Base-by-base conservation (phyloP, 352 stramenopile genomes). In the Thalassiosira mediterranea region DNA sequence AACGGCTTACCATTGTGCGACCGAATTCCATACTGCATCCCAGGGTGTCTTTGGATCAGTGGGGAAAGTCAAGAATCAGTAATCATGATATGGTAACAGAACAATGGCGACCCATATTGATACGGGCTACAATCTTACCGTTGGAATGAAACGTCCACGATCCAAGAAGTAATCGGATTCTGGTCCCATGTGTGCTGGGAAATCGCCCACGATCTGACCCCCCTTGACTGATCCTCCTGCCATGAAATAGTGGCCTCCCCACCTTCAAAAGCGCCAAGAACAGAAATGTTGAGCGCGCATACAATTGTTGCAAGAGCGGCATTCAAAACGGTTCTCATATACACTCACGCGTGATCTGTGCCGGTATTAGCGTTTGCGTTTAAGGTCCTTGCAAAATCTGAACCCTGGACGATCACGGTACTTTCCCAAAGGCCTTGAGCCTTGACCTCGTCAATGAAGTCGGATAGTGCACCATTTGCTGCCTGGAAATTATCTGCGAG, bases 61-160 rank as follows among this genome's bases (percentile, higher is more conserved):
- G n/a, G n/a, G n/a, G n/a, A n/a, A n/a, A n/a, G n/a, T n/a, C n/a
- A n/a, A n/a, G n/a, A n/a, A n/a, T n/a, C n/a, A n/a, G n/a, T n/a
- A n/a, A n/a, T n/a, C n/a, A n/a, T n/a, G n/a, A n/a, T n/a, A n/a
- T n/a, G n/a, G n/a, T n/a, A n/a, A n/a, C n/a, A n/a, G n/a, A n/a
- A n/a, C n/a, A n/a, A n/a, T n/a, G n/a, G n/a, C n/a, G n/a, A n/a
- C n/a, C n/a, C n/a, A n/a, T n/a, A n/a, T n/a, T n/a, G n/a, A n/a
- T n/a, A n/a, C n/a, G n/a, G n/a, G n/a, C n/a, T n/a, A n/a, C n/a
- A n/a, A n/a, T n/a, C 7, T 26, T n/a, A 58, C 25, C 10, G 85
- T 90, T 19, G 87, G 87, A 21, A 93, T 85, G 11, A 93, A 57
- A 4, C 83, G 38, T 48, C 85, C 88, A 29, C 73, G 57, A 37